Evolutionary conservation across 148 eudicot genomes (phyloP).

Genomic region (Drosera capensis): DNA sequence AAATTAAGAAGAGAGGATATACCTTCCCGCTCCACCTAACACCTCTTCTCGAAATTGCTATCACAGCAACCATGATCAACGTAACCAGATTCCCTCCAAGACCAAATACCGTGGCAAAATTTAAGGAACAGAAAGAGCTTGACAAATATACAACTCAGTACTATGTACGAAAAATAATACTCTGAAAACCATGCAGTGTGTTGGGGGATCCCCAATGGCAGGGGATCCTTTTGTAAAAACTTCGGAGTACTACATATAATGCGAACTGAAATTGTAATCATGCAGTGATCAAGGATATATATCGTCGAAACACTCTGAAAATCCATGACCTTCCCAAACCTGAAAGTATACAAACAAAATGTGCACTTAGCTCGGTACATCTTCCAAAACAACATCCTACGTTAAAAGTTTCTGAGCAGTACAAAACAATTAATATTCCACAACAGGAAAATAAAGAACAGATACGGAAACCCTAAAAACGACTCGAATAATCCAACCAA

Average conservation of each 20-base stretch:
- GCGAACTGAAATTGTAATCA: background rate
- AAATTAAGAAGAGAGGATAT: slow-evolving; percentile 1
- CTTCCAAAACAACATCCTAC: too few relatives aligned
- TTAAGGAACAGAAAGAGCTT: slow-evolving; percentile 23
- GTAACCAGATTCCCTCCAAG: slow-evolving; percentile 39
- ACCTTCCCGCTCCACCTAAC: slow-evolving; percentile 21
- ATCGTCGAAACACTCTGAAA: slow-evolving; percentile 49
- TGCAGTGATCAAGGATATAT: slow-evolving; percentile 47
- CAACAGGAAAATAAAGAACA: too few relatives aligned
- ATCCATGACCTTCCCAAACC: slow-evolving; percentile 51
- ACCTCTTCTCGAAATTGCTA: slow-evolving; percentile 16
- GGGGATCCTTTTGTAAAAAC: too few relatives aligned
- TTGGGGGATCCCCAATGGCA: too few relatives aligned
- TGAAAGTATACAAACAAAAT: slow-evolving; percentile 16
- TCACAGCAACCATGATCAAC: slow-evolving; percentile 20
- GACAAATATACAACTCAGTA: too few relatives aligned
- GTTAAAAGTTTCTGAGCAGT: too few relatives aligned
- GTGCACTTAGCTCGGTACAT: too few relatives aligned
- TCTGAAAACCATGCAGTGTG: too few relatives aligned
- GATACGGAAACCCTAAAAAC: too few relatives aligned
- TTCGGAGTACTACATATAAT: background rate
- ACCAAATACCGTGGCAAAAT: slow-evolving; percentile 33
- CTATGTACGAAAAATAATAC: too few relatives aligned
- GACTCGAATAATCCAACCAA: too few relatives aligned
- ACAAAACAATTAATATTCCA: too few relatives aligned